Percentiles rank a stretch among this genome's conserved stretches.
These are phyloP conservation scores for Monilinia vaccinii-corymbosi DNA, from an alignment of 2,329 filamentous ascomycete genomes.

Conservation along the genomic window DNA sequence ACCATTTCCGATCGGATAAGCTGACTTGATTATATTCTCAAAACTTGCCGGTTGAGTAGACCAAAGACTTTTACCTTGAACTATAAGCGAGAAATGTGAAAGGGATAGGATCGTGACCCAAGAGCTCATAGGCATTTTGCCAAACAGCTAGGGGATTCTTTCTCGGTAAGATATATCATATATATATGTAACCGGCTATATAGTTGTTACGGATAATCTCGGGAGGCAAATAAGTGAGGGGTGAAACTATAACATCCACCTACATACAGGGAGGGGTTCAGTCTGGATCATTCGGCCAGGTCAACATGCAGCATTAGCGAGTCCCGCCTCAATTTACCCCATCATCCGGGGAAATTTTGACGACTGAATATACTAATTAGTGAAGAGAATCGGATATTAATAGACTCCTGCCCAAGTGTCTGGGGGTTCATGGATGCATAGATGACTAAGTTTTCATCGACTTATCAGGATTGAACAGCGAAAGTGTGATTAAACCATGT, in stretches of 20 bases:
- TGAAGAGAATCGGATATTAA: too few relatives aligned
- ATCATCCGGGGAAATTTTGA: too few relatives aligned
- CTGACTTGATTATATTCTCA: conserved; percentile 28
- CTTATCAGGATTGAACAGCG: too few relatives aligned
- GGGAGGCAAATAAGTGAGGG: background rate
- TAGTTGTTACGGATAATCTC: background rate
- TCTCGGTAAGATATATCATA: background rate
- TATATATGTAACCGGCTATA: background rate
- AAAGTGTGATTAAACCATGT: too few relatives aligned
- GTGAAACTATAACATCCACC: background rate
- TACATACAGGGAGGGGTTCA: too few relatives aligned
- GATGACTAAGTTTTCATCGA: too few relatives aligned
- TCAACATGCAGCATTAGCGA: too few relatives aligned
- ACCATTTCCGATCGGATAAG: conserved; percentile 42
- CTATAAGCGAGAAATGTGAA: background rate
- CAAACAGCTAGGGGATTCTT: background rate
- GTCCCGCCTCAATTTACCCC: too few relatives aligned
- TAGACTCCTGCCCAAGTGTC: too few relatives aligned
- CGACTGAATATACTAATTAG: too few relatives aligned
- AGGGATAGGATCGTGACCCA: background rate
- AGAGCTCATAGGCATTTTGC: background rate
- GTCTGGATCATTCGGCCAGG: too few relatives aligned
- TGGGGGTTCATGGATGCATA: too few relatives aligned
- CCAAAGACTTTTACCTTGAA: conserved; percentile 9
- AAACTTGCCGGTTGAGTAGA: conserved; percentile 14